A percentile compares a stretch with the other conserved stretches of the same genome.
phyloP scores from a whole-genome alignment of 306 rosid species.

The Alnus rubra region DNA sequence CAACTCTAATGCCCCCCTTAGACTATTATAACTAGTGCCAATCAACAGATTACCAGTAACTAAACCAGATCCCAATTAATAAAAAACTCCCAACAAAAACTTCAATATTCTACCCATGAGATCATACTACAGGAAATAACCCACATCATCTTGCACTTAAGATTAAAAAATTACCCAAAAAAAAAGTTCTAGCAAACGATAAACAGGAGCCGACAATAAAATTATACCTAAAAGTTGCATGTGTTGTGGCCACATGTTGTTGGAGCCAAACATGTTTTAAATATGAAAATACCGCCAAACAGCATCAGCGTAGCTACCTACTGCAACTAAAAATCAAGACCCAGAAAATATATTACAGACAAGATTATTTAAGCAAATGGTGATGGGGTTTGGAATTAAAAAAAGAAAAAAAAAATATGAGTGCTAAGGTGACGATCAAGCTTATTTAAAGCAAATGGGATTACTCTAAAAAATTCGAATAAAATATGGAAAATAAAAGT shows the following conservation, averaged over 20 bases:
- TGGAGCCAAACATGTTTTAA: slow-evolving; percentile 36
- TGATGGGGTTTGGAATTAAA: too few relatives aligned
- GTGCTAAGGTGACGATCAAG: slow-evolving; percentile 5
- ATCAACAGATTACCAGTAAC: slow-evolving; percentile 4
- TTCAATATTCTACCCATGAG: slow-evolving; percentile 30
- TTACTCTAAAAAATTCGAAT: background rate
- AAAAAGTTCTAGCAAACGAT: slow-evolving; percentile 21
- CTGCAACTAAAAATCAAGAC: slow-evolving; percentile 43
- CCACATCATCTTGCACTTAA: background rate
- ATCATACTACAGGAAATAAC: slow-evolving; percentile 13
- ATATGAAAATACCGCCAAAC: slow-evolving; percentile 38
- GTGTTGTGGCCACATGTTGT: slow-evolving; percentile 20
- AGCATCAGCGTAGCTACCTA: slow-evolving; percentile 43
- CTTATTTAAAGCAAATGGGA: slow-evolving; percentile 16
- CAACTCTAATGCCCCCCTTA: slow-evolving; percentile 27
- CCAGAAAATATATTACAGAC: background rate
- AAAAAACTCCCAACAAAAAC: background rate
- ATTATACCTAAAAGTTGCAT: slow-evolving; percentile 51
- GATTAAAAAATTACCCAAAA: slow-evolving; percentile 7
- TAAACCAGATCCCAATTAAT: background rate
- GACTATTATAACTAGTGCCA: background rate
- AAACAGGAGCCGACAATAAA: slow-evolving; percentile 52
- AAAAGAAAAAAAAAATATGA: background rate
- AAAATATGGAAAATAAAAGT: background rate
- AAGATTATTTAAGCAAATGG: too few relatives aligned